Base-by-base conservation (phyloP, 2,329 filamentous ascomycete genomes). In the Aspergillus melleus region DNA sequence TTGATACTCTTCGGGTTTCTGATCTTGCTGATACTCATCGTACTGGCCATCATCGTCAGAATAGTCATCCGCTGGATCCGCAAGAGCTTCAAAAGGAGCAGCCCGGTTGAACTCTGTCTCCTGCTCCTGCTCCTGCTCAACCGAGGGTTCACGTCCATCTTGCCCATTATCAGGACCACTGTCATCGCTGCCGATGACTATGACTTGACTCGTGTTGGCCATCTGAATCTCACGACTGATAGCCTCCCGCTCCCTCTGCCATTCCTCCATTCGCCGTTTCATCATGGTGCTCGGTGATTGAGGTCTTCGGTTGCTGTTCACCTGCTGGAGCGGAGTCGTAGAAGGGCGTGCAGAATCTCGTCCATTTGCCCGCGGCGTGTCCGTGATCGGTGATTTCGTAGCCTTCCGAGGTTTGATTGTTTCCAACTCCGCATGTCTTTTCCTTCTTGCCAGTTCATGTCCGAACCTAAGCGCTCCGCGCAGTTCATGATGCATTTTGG, bases 241-340 rank as follows among this genome's bases (percentile, higher is more conserved):
- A 11, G 72, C 73, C 57, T 80, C 76, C 59, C 79, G 75, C 64
- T 81, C 79, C 19, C 70, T 69, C 59, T 80, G 79, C 77, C 77
- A 81, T 62, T 78, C 71, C 36, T 64, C 70, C 70, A 80, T 74
- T 26, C 73, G 71, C 54, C 61, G 69, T 55, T 65, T 66, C 66
- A 72, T 73, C 55, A 64, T 65, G 1, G 67, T 58, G 22, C 62
- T 57, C 24, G 64, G 62, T 6, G 44, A 47, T 16, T 14, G 11
- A 6, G 22, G 19, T 14, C 20, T 24, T 24, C 44, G 14, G 44
- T 42, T n/a, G 44, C 20, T 16, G 19, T 47, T 47, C 24, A 55
- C 50, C 30, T 49, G 52, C 44, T 30, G 56, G 42, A 60, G 57
- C 22, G 61, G 58, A 12, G 60, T 65, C 36, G 46, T 39, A 26